Evolutionary conservation across 1,284 basidiomycete genomes (phyloP).

Genomic region (Fomitopsis palustris): DNA sequence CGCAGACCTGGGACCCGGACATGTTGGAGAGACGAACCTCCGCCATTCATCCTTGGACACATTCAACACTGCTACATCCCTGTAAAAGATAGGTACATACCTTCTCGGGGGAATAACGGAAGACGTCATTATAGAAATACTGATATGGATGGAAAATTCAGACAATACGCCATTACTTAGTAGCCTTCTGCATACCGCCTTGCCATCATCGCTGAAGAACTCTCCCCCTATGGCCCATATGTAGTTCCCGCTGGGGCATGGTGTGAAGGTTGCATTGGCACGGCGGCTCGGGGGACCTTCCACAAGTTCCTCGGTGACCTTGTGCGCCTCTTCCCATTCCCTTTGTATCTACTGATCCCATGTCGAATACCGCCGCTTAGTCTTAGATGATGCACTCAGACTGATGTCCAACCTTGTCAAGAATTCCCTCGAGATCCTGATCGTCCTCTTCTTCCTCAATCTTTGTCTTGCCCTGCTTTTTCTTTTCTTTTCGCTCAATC

Average conservation of each 20-base stretch:
- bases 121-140: conserved; percentile 82
- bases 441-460: conserved; percentile 55
- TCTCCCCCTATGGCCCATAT: conserved; percentile 84
- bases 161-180: not conserved
- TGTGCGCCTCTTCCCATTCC: conserved; percentile 74
- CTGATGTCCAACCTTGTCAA: conserved; percentile 55
- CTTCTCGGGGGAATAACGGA: conserved; percentile 80
- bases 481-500: conserved; percentile 66
- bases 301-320: conserved; percentile 72
- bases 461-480: conserved; percentile 49
- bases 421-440: conserved; percentile 76
- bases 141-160: conserved; percentile 20
- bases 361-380: not conserved
- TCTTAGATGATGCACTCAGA: not conserved
- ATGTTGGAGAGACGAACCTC: conserved; percentile 77
- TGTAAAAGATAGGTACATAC: conserved; percentile 26
- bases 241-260: conserved; percentile 76
- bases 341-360: conserved; percentile 57
- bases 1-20: conserved; percentile 82
- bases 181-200: conserved; percentile 59
- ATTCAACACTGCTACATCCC: not conserved
- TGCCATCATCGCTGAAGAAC: conserved; percentile 80
- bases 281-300: conserved; percentile 77
- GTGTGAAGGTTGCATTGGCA: conserved; percentile 77
- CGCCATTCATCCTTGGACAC: conserved; percentile 77